Conservation (phyloP, 2,329 filamentous ascomycete genomes). For the Coniochaeta sp. region DNA sequence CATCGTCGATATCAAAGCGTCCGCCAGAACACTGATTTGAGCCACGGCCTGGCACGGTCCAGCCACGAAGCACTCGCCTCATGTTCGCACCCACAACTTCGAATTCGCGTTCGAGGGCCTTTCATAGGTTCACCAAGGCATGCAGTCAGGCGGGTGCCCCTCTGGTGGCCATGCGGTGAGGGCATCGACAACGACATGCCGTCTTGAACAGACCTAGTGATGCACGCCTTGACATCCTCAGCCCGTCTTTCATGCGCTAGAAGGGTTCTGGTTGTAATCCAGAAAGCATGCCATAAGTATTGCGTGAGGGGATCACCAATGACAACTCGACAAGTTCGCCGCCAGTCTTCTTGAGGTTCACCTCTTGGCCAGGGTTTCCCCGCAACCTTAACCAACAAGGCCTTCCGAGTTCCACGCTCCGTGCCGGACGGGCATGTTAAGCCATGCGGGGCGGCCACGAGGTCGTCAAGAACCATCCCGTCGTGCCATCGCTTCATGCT, state of each 20-base stretch:
- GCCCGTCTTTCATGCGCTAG: neutral
- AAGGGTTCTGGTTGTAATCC: neutral
- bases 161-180: too few relatives aligned
- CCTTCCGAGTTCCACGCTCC: neutral
- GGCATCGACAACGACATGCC: neutral
- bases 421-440: neutral
- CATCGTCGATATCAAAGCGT: neutral
- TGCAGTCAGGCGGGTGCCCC: neutral
- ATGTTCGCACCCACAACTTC: too few relatives aligned
- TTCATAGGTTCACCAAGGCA: neutral
- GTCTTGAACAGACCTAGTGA: neutral
- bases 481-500: neutral
- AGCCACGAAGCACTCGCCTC: slow-evolving; percentile 1
- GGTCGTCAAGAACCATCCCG: neutral
- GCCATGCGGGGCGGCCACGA: neutral
- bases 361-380: neutral
- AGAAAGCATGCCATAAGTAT: too few relatives aligned
- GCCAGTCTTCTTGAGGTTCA: too few relatives aligned
- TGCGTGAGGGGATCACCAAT: too few relatives aligned
- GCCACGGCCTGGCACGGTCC: neutral
- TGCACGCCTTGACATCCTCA: neutral
- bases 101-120: neutral
- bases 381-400: neutral
- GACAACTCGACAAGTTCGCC: too few relatives aligned
- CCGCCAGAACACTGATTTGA: neutral